Evolutionary conservation across 805 yeast genomes (phyloP), one percentile per base, ranked within the genome.

Genomic region (Lachancea quebecensis): DNA sequence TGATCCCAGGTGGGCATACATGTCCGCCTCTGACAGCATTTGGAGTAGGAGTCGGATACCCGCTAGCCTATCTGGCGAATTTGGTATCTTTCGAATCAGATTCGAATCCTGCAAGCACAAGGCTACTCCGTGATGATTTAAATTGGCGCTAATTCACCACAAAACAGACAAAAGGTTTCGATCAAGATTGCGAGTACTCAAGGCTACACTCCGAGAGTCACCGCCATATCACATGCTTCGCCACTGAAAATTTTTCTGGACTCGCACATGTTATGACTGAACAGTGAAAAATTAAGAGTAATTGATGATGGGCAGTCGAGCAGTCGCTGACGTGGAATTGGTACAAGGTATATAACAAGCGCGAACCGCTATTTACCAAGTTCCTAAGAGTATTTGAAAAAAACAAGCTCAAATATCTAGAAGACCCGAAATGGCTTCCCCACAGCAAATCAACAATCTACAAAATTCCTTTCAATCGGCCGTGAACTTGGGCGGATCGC

Each of bases 391-490:
- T 21, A 4, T 7, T 21, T 21, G 25, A 4, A 21, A 21, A 21
- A 21, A 37, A 21, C 7, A 36, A 36, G 18, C 16, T 10, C 30
- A 17, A 10, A n/a, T 29, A 21, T 11, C 31, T 33, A 17, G n/a
- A 17, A 35, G 35, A 3, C 29, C 30, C 40, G 44, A 17, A 53
- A 84, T 84, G 91, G 65, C 84, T 17, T 68, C 80, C 35, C 85
- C 87, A 43, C 81, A 80, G 65, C 82, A 82, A 62, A 83, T 84
- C 55, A 63, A 71, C 42, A 69, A 70, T 50, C 59, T 77, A 45
- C 77, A 78, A 49, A 66, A 74, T 45, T 64, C 80, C 11, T 80
- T 84, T 58, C 75, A 79, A 59, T 69, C 81, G 31, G 71, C 81
- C 58, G 69, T 72, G 48, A 59, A 53, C 45, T 59, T 79, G 50